A percentile compares a stretch with the other conserved stretches of the same genome.
Conservation (phyloP, 108 stramenopile genomes). For the Nitzschia sp. region DNA sequence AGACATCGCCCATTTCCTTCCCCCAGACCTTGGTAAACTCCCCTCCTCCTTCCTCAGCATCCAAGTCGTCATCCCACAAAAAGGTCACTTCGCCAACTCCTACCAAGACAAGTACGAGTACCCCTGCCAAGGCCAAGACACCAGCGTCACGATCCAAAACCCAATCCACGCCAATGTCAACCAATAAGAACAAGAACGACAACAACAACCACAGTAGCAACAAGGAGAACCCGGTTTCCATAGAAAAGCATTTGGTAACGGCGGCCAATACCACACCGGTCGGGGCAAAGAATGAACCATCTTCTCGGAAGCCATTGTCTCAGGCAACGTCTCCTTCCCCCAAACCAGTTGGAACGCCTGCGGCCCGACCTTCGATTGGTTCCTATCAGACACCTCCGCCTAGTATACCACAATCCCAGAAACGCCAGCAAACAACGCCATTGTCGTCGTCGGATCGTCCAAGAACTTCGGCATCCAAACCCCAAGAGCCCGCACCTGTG, state of each 20-base stretch:
- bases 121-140: no score
- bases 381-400: not conserved
- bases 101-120: no score
- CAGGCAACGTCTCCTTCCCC: not conserved
- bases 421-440: not conserved
- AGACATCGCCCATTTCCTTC: no score
- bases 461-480: no score
- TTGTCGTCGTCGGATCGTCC: no score
- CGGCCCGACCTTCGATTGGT: not conserved
- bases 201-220: not conserved
- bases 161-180: not conserved
- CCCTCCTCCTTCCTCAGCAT: no score
- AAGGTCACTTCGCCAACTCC: no score
- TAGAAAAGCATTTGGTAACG: not conserved
- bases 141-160: no score
- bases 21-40: no score
- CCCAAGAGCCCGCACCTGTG: no score
- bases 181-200: not conserved
- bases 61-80: no score
- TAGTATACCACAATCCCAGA: not conserved
- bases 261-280: not conserved
- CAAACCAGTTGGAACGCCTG: no score
- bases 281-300: not conserved
- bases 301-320: not conserved
- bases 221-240: not conserved